phyloP scores from a whole-genome alignment of 495 filamentous ascomycete genomes.

The Hypoxylon subgilvum region DNA sequence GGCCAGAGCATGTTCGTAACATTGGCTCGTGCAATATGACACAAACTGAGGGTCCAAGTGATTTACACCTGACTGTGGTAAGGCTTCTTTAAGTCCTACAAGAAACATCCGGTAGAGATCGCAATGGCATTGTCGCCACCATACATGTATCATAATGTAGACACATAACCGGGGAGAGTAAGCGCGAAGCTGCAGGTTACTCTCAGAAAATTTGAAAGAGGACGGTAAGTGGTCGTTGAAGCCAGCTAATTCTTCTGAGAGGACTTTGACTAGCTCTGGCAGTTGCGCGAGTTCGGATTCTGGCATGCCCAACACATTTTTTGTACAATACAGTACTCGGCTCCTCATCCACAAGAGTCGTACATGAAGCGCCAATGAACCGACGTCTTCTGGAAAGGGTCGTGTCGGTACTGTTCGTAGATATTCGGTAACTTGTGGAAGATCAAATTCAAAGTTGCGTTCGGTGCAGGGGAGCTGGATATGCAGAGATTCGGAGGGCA shows the following conservation, averaged over 20 bases:
- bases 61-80: constrained; percentile 44
- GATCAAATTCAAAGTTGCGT: constrained; percentile 59
- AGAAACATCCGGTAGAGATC: constrained; percentile 57
- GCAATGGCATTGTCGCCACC: constrained; percentile 58
- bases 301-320: constrained; percentile 40
- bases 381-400: constrained; percentile 53
- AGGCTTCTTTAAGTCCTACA: constrained; percentile 50
- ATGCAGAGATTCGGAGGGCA: constrained; percentile 51
- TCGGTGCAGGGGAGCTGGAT: constrained; percentile 59
- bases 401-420: constrained; percentile 45
- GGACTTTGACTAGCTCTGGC: constrained; percentile 47
- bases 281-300: constrained; percentile 48
- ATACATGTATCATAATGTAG: constrained; percentile 59
- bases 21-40: constrained; percentile 44
- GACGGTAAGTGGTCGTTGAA: constrained; percentile 54
- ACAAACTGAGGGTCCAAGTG: constrained; percentile 50
- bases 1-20: constrained; percentile 55
- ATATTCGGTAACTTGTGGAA: constrained; percentile 54
- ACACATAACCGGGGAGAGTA: constrained; percentile 55
- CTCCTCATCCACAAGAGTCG: constrained; percentile 55
- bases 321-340: constrained; percentile 51
- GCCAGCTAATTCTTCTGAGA: constrained; percentile 49
- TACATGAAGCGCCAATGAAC: constrained; percentile 55
- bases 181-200: constrained; percentile 54
- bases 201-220: constrained; percentile 56